Evolutionary conservation across 495 filamentous ascomycete genomes (phyloP).

Genomic region (Extremus antarcticus): DNA sequence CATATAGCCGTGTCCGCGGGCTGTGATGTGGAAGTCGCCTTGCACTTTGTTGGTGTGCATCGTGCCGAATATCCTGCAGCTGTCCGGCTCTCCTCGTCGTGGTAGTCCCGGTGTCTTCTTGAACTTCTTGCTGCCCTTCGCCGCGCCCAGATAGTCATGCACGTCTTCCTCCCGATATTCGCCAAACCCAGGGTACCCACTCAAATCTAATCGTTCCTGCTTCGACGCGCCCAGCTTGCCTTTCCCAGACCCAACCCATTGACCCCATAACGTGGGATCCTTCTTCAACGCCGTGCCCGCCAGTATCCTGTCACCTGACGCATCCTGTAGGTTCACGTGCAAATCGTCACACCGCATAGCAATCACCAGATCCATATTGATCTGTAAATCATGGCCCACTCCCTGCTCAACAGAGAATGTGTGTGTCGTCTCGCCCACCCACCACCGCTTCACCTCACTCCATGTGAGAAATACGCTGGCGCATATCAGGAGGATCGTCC

Average conservation of each 20-base stretch:
- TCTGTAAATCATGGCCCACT: slow-evolving; percentile 73
- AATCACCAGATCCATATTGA: slow-evolving; percentile 93
- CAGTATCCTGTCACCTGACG: slow-evolving; percentile 78
- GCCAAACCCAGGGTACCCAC: slow-evolving; percentile 6
- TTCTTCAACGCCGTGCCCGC: slow-evolving; percentile 62
- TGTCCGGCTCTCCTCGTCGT: slow-evolving; percentile 43
- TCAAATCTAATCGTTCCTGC: slow-evolving; percentile 18
- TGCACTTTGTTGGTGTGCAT: slow-evolving; percentile 92
- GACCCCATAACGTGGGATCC: slow-evolving; percentile 67
- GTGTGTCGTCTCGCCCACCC: slow-evolving; percentile 68
- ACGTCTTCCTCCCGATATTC: slow-evolving; percentile 56
- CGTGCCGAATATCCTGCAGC: slow-evolving; percentile 80
- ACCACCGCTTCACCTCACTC: slow-evolving; percentile 72
- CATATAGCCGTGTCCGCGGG: slow-evolving; percentile 83
- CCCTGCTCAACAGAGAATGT: slow-evolving; percentile 92
- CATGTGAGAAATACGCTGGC: slow-evolving; percentile 62
- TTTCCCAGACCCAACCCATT: slow-evolving; percentile 44
- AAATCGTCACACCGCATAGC: slow-evolving; percentile 79
- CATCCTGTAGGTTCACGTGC: slow-evolving; percentile 96
- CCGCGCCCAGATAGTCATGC: slow-evolving; percentile 59
- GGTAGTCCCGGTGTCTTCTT: slow-evolving; percentile 57
- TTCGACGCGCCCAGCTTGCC: slow-evolving; percentile 59
- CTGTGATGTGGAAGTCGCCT: slow-evolving; percentile 97
- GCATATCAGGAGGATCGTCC: slow-evolving; percentile 72
- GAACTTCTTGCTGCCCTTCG: slow-evolving; percentile 54